Conservation (phyloP, 768 basidiomycete species). For the Tylopilus balloui region DNA sequence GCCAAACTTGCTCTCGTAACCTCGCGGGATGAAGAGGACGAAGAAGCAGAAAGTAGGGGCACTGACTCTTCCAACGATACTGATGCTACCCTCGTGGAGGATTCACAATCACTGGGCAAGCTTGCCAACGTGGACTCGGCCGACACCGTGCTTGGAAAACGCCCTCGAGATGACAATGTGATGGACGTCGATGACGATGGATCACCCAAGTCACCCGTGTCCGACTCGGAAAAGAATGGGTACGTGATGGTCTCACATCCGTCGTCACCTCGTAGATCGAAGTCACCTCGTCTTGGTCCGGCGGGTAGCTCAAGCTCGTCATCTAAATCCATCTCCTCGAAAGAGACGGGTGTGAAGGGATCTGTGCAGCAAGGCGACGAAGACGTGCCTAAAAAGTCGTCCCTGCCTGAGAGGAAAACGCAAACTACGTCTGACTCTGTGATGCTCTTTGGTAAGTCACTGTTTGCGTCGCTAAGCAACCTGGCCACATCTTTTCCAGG, state of each 20-base stretch:
- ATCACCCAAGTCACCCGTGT: slow-evolving; percentile 28
- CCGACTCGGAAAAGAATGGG: slow-evolving; percentile 39
- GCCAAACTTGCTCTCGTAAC: slow-evolving; percentile 91
- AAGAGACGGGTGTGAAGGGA: slow-evolving; percentile 33
- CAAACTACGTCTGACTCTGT: slow-evolving; percentile 59
- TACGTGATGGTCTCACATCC: slow-evolving; percentile 40
- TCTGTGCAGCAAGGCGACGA: slow-evolving; percentile 18
- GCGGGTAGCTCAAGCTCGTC: slow-evolving; percentile 30
- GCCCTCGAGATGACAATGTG: slow-evolving; percentile 46
- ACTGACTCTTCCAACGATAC: slow-evolving; percentile 85
- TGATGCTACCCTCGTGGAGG: slow-evolving; percentile 85
- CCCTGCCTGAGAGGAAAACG: slow-evolving; percentile 53
- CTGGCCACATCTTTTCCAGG: slow-evolving; percentile 42
- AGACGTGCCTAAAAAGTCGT: slow-evolving; percentile 42
- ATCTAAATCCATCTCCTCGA: slow-evolving; percentile 18
- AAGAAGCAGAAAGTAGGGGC: slow-evolving; percentile 64
- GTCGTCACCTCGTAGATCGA: slow-evolving; percentile 34
- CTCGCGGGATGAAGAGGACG: slow-evolving; percentile 85
- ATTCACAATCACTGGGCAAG: slow-evolving; percentile 39
- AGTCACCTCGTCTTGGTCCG: slow-evolving; percentile 31
- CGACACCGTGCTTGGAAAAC: slow-evolving; percentile 65
- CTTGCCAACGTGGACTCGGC: slow-evolving; percentile 32
- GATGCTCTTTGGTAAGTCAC: slow-evolving; percentile 82
- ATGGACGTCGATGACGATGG: slow-evolving; percentile 51
- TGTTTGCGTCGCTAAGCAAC: background rate